Percentiles rank a stretch among this genome's conserved stretches.
phyloP scores from a whole-genome alignment of 2,329 filamentous ascomycete species.

The Paracoccidioides lutzii region DNA sequence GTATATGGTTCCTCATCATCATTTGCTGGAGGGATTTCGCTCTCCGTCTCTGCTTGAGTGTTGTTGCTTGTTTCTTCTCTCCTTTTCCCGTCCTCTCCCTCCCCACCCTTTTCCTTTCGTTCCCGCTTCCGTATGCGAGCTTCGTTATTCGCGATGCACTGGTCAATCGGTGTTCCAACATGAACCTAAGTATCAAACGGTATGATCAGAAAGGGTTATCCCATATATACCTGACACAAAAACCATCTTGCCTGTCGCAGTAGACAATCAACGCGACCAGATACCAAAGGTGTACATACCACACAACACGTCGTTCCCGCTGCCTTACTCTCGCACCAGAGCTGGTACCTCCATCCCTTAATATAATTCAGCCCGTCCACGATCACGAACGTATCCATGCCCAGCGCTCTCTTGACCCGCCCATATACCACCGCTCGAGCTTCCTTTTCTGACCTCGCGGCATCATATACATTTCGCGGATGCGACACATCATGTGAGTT shows the following conservation, averaged over 20 bases:
- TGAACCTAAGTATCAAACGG: slow-evolving; percentile 34
- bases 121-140: slow-evolving; percentile 19
- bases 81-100: slow-evolving; percentile 3
- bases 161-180: slow-evolving; percentile 43
- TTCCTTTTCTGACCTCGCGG: slow-evolving; percentile 49
- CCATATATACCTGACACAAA: not conserved
- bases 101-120: not conserved
- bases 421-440: slow-evolving; percentile 49
- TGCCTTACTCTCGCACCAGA: slow-evolving; percentile 55
- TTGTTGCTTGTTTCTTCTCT: not conserved
- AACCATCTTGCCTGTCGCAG: not conserved
- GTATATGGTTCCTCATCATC: slow-evolving; percentile 34
- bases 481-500: slow-evolving; percentile 29
- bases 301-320: slow-evolving; percentile 49
- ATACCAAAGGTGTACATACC: slow-evolving; percentile 27
- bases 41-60: not conserved
- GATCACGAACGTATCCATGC: slow-evolving; percentile 47
- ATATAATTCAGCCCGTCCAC: slow-evolving; percentile 56
- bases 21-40: slow-evolving; percentile 5
- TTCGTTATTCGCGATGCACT: slow-evolving; percentile 44
- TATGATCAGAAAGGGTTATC: not conserved
- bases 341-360: slow-evolving; percentile 54
- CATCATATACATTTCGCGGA: slow-evolving; percentile 42
- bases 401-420: slow-evolving; percentile 46
- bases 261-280: not conserved